Conservation (phyloP, 495 filamentous ascomycete species). For the Choiromyces venosus region DNA sequence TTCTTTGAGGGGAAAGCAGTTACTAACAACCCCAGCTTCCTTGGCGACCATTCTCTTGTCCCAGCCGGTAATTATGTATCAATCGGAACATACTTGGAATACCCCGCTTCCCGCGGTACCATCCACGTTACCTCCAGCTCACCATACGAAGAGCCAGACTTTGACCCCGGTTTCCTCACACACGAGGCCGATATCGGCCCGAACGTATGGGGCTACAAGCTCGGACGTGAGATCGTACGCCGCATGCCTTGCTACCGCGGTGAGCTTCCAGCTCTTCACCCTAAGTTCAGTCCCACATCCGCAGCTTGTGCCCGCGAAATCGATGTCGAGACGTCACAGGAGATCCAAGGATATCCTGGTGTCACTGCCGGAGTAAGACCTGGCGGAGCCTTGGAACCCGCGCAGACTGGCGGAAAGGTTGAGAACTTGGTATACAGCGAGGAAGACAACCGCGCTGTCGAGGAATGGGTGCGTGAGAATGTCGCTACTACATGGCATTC, state of each 20-base stretch:
- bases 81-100: conserved; percentile 45
- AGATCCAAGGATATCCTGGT: conserved; percentile 14
- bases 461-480: conserved; percentile 48
- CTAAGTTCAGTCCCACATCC: conserved; percentile 48
- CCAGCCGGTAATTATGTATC: conserved; percentile 45
- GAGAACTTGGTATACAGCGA: conserved; percentile 47
- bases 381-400: conserved; percentile 2
- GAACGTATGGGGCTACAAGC: conserved; percentile 50
- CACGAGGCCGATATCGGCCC: conserved; percentile 43
- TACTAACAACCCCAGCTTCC: conserved; percentile 35
- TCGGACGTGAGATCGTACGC: conserved; percentile 53
- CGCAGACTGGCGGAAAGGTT: background rate
- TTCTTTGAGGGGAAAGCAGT: background rate
- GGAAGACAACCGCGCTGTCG: conserved; percentile 53
- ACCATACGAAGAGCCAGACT: conserved; percentile 43
- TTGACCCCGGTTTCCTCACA: conserved; percentile 46
- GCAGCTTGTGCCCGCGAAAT: conserved; percentile 44
- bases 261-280: conserved; percentile 50
- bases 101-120: conserved; percentile 55
- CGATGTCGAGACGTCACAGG: conserved; percentile 14
- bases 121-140: conserved; percentile 52
- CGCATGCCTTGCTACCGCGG: conserved; percentile 52
- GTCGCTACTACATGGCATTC: conserved; percentile 51
- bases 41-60: conserved; percentile 39
- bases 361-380: conserved; percentile 15